phyloP scores from a whole-genome alignment of 164 flowering plant species.

The Vitis rupestris region DNA sequence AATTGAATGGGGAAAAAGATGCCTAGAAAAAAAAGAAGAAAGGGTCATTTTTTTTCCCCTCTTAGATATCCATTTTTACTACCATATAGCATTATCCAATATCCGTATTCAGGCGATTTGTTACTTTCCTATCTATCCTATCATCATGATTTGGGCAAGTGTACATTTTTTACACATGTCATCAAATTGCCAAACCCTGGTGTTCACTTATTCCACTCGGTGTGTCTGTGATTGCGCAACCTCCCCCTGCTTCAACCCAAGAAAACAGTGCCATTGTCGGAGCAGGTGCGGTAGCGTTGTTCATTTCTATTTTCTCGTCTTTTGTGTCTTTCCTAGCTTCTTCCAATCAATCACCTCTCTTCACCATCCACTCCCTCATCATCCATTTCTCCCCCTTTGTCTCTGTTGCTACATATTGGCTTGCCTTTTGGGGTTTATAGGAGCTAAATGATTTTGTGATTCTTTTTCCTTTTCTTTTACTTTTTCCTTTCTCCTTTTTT shows the following conservation, averaged over 20 bases:
- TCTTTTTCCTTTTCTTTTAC: slow-evolving; percentile 9
- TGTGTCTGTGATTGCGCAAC: slow-evolving; percentile 45
- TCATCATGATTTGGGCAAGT: slow-evolving; percentile 37
- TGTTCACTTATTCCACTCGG: slow-evolving; percentile 12
- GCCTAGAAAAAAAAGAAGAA: background rate
- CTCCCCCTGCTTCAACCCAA: slow-evolving; percentile 73
- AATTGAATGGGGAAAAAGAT: slow-evolving; percentile 1
- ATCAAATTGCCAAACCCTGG: slow-evolving; percentile 17
- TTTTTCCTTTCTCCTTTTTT: background rate
- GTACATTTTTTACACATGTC: slow-evolving; percentile 69
- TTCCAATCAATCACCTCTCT: background rate
- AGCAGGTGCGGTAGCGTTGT: slow-evolving; percentile 69
- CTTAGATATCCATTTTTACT: slow-evolving; percentile 2
- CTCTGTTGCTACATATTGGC: slow-evolving; percentile 4
- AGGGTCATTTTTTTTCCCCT: background rate
- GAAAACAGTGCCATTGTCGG: slow-evolving; percentile 23
- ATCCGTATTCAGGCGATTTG: background rate
- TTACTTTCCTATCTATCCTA: slow-evolving; percentile 6
- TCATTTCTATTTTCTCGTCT: slow-evolving; percentile 8
- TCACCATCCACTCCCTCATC: background rate
- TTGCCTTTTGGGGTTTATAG: slow-evolving; percentile 18
- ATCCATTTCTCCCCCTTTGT: background rate
- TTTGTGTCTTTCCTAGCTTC: background rate
- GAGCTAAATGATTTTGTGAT: slow-evolving; percentile 31
- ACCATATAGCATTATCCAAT: slow-evolving; percentile 2